Evolutionary conservation across 768 basidiomycete genomes (phyloP), one percentile per base, ranked within the genome.

Genomic region (Boletus reticuloceps): DNA sequence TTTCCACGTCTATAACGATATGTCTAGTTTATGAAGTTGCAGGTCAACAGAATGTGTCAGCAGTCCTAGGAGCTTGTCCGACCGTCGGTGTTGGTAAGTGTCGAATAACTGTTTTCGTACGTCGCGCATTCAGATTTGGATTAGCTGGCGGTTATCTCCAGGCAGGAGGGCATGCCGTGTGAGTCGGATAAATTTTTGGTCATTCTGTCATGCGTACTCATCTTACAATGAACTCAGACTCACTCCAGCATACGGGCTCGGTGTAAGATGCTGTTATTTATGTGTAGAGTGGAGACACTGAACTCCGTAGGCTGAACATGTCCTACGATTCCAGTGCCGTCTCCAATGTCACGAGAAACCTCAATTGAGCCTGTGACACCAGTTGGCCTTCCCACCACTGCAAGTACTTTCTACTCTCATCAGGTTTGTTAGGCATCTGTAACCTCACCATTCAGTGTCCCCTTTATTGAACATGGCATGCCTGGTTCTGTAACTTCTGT

Each of bases 311-410:
- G 38, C 14, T 32, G 49, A 50, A 20, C 39, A 20, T 29, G 20
- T 20, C 20, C 20, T 20, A 86, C 84, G 82, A 87, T 87, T 86
- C 85, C 84, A 27, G 27, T 27, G 27, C 7, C 22, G 22, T 25
- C 22, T 25, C 27, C 7, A 27, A 27, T 27, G 27, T 27, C 27
- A 27, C 27, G 27, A 7, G 27, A 27, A 27, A 6, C 27, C 27
- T 27, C 27, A 22, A 22, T 27, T 27, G 27, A 27, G 27, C 22
- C 22, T 22, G 22, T 22, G 22, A 22, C 22, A 25, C 27, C 27
- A 27, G 27, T 27, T 27, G 27, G 8, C 27, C 27, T 27, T 27
- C 27, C 27, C 27, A 27, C 27, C 27, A 27, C 27, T 27, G 27
- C 27, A 27, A 27, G 7, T 8, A 27, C 27, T 27, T 27, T 27